A percentile compares a stretch with the other conserved stretches of the same genome.
phyloP scores from a whole-genome alignment of 2,329 filamentous ascomycete genomes.

The Clarireedia monteithiana region DNA sequence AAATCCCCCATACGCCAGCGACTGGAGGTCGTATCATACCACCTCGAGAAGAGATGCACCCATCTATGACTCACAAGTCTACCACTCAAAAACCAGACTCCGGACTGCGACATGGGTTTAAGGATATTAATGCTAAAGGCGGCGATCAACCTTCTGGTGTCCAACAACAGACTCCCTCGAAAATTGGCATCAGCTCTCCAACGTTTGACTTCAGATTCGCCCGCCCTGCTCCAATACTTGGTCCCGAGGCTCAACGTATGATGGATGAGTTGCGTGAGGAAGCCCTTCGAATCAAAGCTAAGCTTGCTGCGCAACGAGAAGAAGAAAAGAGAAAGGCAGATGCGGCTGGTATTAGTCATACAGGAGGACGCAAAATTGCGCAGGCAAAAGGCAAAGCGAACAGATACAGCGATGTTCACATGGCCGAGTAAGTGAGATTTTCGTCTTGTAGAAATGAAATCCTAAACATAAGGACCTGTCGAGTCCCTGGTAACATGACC shows the following conservation, averaged over 20 bases:
- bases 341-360: slow-evolving; percentile 32
- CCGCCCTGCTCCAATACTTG: slow-evolving; percentile 48
- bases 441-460: background rate
- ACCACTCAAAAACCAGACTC: slow-evolving; percentile 73
- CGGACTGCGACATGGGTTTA: slow-evolving; percentile 74
- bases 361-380: slow-evolving; percentile 62
- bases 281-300: slow-evolving; percentile 60
- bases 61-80: slow-evolving; percentile 67
- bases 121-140: slow-evolving; percentile 48
- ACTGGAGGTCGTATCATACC: slow-evolving; percentile 61
- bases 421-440: slow-evolving; percentile 45
- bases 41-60: slow-evolving; percentile 79
- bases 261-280: slow-evolving; percentile 65
- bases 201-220: slow-evolving; percentile 59
- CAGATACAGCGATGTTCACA: slow-evolving; percentile 79
- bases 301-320: slow-evolving; percentile 55
- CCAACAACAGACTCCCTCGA: slow-evolving; percentile 57
- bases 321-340: slow-evolving; percentile 42
- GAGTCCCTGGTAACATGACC: background rate
- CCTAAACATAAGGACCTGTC: background rate
- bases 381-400: slow-evolving; percentile 69
- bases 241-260: slow-evolving; percentile 51
- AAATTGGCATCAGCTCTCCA: slow-evolving; percentile 44
- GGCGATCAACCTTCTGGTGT: slow-evolving; percentile 33
- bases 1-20: slow-evolving; percentile 46